These are phyloP conservation scores for Brassica napus DNA, from an alignment of 345 rosid genomes.

Conservation along the genomic window DNA sequence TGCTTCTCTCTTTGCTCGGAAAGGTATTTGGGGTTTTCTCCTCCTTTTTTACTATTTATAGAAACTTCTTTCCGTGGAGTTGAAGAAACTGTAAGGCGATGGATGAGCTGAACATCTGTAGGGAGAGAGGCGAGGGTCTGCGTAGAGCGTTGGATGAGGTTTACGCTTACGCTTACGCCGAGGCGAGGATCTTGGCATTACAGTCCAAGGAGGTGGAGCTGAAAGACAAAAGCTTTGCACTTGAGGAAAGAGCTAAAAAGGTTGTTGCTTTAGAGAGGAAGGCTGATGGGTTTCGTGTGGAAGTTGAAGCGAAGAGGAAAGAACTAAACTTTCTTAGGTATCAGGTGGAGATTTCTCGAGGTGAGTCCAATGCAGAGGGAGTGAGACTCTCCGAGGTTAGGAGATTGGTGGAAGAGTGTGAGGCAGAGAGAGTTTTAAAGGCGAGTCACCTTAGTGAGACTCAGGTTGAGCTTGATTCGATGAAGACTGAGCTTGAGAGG, in stretches of 20 bases:
- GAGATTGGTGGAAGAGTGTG: not conserved
- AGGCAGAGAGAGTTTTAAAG: not conserved
- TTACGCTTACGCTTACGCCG: not conserved
- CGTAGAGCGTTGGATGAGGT: not conserved
- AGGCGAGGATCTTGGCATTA: no score
- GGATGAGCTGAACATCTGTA: not conserved
- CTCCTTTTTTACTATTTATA: not conserved
- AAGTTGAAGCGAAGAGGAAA: not conserved
- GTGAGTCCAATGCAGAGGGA: slow-evolving; percentile 3
- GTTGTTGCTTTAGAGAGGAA: no score
- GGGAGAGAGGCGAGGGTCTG: not conserved
- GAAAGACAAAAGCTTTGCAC: no score
- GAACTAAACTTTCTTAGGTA: not conserved
- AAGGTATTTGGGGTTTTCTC: not conserved
- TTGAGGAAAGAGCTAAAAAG: no score
- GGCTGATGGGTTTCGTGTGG: no score
- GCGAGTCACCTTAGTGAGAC: not conserved
- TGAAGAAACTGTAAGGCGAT: not conserved
- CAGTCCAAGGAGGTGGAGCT: no score
- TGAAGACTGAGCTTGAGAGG: no score
- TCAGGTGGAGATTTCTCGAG: not conserved
- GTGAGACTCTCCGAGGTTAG: not conserved
- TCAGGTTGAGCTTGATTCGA: no score
- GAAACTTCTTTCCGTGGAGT: not conserved
- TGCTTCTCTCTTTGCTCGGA: no score